Conservation (phyloP, 1,284 basidiomycete genomes). For the Ceratobasidium sp. region DNA sequence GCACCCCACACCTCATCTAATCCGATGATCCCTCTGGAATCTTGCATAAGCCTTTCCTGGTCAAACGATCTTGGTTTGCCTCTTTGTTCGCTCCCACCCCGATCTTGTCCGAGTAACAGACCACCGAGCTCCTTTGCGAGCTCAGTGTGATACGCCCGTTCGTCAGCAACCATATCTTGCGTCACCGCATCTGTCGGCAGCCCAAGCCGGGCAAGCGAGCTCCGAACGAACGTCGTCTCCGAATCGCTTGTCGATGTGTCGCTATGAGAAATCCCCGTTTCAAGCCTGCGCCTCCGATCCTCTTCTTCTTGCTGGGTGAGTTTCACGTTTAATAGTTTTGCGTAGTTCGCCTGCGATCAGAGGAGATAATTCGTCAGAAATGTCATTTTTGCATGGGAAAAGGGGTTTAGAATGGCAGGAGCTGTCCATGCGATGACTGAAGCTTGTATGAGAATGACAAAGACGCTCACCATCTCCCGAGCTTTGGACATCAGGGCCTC, state of each 20-base stretch:
- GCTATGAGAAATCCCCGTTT: constrained; percentile 26
- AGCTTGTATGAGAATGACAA: neutral
- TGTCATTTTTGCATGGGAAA: too few species aligned
- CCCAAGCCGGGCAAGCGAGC: constrained; percentile 90
- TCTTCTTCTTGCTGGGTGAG: constrained; percentile 70
- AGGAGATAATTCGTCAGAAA: neutral
- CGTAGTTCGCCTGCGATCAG: constrained; percentile 68
- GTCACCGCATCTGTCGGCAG: constrained; percentile 88
- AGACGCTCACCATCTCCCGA: constrained; percentile 82
- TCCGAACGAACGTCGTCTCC: constrained; percentile 87
- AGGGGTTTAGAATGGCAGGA: too few species aligned
- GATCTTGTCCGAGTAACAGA: constrained; percentile 71
- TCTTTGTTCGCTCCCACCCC: constrained; percentile 49
- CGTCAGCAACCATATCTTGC: constrained; percentile 89
- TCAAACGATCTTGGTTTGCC: constrained; percentile 56
- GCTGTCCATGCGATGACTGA: neutral
- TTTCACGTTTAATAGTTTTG: constrained; percentile 88
- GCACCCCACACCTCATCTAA: constrained; percentile 97
- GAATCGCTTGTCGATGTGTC: constrained; percentile 62
- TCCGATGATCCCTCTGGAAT: constrained; percentile 79
- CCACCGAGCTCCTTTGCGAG: constrained; percentile 87
- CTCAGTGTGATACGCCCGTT: constrained; percentile 83
- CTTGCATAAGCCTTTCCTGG: constrained; percentile 70
- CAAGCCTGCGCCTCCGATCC: constrained; percentile 48
- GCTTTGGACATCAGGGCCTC: constrained; percentile 94